These are phyloP conservation scores for Neolecta irregularis DNA, from an alignment of 1,139 yeast species.

Conservation along the genomic window DNA sequence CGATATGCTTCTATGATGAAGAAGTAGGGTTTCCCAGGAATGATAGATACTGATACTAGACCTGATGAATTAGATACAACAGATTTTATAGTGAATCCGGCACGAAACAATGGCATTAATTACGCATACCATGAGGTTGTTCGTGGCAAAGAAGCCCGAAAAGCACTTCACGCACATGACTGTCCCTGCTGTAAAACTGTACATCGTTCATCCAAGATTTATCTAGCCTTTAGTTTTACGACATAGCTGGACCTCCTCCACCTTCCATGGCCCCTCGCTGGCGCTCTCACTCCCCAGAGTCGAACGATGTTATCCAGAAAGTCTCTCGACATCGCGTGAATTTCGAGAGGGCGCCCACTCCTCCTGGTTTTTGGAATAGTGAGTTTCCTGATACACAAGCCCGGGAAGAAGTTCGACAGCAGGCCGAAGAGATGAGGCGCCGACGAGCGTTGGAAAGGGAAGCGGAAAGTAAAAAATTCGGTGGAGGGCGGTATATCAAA, in stretches of 20 bases:
- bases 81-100: slow-evolving; percentile 21
- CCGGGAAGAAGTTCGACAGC: slow-evolving; percentile 16
- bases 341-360: slow-evolving; percentile 20
- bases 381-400: slow-evolving; percentile 23
- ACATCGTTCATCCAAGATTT: slow-evolving; percentile 6
- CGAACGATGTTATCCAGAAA: slow-evolving; percentile 12
- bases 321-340: slow-evolving; percentile 19
- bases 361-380: slow-evolving; percentile 25
- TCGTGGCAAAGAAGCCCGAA: slow-evolving; percentile 18
- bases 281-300: slow-evolving; percentile 10
- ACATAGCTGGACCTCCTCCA: slow-evolving; percentile 18
- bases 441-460: too few species aligned
- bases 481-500: too few species aligned
- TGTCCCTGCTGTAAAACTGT: slow-evolving; percentile 19
- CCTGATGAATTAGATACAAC: too few species aligned
- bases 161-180: slow-evolving; percentile 20
- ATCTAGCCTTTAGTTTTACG: slow-evolving; percentile 15
- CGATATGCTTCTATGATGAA: too few species aligned
- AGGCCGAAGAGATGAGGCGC: too few species aligned
- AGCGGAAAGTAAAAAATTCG: too few species aligned
- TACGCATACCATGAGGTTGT: slow-evolving; percentile 20
- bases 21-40: too few species aligned
- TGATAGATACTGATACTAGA: too few species aligned
- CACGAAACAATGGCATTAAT: slow-evolving; percentile 16
- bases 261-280: slow-evolving; percentile 15